These are phyloP conservation scores for Termitomyces eurrhizus DNA, from an alignment of 768 basidiomycete genomes.

Conservation along the genomic window DNA sequence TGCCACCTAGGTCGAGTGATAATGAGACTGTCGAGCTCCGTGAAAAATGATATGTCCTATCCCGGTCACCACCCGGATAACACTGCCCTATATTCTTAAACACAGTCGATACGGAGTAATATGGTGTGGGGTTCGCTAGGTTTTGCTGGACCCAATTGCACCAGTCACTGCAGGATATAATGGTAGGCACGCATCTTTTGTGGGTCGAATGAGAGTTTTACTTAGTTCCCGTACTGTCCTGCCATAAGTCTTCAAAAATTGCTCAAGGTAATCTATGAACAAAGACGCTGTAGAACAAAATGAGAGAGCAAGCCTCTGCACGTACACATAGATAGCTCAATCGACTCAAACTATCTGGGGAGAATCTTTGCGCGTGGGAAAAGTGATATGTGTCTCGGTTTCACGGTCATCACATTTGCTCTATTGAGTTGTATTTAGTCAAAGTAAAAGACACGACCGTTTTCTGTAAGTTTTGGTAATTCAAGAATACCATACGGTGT, in stretches of 20 bases:
- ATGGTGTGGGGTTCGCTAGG: neutral
- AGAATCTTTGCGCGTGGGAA: too few relatives aligned
- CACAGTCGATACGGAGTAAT: neutral
- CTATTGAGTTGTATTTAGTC: too few relatives aligned
- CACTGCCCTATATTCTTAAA: neutral
- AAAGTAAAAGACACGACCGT: too few relatives aligned
- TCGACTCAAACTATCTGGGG: too few relatives aligned
- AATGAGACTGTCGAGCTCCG: neutral
- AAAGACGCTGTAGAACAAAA: neutral
- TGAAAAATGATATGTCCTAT: neutral
- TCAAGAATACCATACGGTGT: too few relatives aligned
- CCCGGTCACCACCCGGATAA: neutral
- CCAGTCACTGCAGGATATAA: neutral
- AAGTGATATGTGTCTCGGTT: too few relatives aligned
- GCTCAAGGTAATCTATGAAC: neutral
- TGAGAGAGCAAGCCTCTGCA: neutral
- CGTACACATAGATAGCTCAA: neutral
- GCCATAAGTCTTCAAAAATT: neutral
- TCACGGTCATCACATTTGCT: too few relatives aligned
- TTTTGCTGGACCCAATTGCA: neutral
- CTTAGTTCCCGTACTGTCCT: neutral
- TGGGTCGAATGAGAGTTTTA: neutral
- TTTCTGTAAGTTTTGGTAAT: too few relatives aligned
- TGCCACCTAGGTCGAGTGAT: neutral
- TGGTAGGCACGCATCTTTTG: neutral